Evolutionary conservation across 176 grass and related monocot species (phyloP).

Genomic region (Areca catechu): DNA sequence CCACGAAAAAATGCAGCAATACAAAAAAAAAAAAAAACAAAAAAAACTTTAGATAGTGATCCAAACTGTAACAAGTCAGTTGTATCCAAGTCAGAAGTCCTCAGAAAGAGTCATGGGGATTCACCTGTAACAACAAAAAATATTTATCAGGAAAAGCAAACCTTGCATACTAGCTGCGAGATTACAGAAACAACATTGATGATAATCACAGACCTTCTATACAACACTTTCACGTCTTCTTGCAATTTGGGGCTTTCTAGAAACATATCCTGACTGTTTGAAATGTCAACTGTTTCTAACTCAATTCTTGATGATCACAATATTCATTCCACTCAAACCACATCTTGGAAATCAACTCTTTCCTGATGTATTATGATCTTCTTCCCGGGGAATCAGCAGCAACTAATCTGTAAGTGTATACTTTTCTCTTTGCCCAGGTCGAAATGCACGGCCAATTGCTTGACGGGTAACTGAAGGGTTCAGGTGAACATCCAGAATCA

Average conservation of each 20-base stretch:
- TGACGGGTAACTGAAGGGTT: conserved; percentile 96
- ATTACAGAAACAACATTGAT: too few relatives aligned
- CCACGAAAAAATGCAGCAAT: too few relatives aligned
- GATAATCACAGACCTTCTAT: conserved; percentile 44
- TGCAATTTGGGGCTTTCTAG: conserved; percentile 42
- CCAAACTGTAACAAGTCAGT: too few relatives aligned
- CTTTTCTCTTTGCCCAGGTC: conserved; percentile 83
- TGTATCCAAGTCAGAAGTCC: too few relatives aligned
- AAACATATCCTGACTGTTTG: conserved; percentile 48
- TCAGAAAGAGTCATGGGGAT: too few relatives aligned
- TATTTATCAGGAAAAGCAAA: too few relatives aligned
- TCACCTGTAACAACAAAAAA: too few relatives aligned
- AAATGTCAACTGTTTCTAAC: conserved; percentile 41
- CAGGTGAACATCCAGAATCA: conserved; percentile 84
- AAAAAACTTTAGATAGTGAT: too few relatives aligned
- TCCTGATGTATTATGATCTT: conserved; percentile 58
- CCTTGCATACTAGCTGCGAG: too few relatives aligned
- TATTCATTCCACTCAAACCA: conserved; percentile 97
- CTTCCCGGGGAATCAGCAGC: conserved; percentile 53
- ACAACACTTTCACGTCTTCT: conserved; percentile 70
- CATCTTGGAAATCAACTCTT: conserved; percentile 79
- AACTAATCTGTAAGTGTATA: conserved; percentile 81
- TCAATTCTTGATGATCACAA: conserved; percentile 43
- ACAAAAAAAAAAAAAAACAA: too few relatives aligned
- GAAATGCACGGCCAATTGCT: conserved; percentile 85